phyloP scores from a whole-genome alignment of 208 protist genomes.

The Leishmania major region DNA sequence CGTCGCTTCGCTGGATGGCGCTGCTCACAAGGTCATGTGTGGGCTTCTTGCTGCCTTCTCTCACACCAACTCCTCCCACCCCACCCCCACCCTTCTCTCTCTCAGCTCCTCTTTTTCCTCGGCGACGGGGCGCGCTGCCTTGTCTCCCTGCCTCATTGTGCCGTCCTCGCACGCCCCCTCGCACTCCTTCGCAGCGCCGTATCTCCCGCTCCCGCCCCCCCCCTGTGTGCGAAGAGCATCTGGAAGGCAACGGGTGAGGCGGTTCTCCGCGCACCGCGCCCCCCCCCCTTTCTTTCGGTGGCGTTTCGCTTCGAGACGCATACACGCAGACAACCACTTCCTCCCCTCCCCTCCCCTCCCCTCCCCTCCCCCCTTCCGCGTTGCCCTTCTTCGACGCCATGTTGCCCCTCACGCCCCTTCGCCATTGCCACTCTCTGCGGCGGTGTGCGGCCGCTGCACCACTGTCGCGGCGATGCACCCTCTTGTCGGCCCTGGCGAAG shows the following conservation, averaged over 20 bases:
- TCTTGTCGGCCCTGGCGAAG: not conserved
- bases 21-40: no score
- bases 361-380: not conserved
- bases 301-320: not conserved
- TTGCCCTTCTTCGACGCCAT: not conserved
- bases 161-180: not conserved
- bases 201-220: not conserved
- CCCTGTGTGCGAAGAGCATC: not conserved
- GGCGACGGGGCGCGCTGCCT: not conserved
- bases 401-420: not conserved
- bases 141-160: no score
- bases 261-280: not conserved
- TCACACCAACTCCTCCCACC: no score
- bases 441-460: not conserved
- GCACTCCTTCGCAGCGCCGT: not conserved
- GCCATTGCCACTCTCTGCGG: not conserved
- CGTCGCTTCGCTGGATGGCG: not conserved
- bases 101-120: not conserved
- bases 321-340: not conserved
- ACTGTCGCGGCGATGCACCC: not conserved
- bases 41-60: not conserved
- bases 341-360: not conserved
- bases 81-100: no score
- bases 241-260: no score
- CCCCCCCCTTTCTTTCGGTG: no score